Base-by-base conservation (phyloP, 768 basidiomycete genomes). In the Lactifluus subvellereus region DNA sequence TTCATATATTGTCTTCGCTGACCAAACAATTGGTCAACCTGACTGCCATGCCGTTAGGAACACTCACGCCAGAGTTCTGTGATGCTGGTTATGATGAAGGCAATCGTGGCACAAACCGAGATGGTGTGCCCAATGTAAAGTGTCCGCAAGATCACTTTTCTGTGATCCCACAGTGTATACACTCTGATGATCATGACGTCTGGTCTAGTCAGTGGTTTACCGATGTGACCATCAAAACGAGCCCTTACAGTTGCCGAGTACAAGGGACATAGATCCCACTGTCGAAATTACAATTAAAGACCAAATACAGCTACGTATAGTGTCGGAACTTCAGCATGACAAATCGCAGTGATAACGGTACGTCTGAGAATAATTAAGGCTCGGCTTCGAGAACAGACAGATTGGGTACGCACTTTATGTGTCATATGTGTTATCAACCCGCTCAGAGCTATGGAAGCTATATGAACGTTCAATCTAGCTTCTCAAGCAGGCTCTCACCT, bases 181-280 rank as follows among this genome's bases (percentile, higher is more conserved):
- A 78, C 74, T 11, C 76, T 72, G 27, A 76, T 63, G 13, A 78
- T 67, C 50, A 78, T 73, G 37, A 73, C 72, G 38, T 76, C 74
- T 38, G 71, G 72, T 30, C 9, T 66, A 69, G n/a, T 74, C 57
- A 7, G 75, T 73, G 6, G 67, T 38, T 30, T 20, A n/a, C 11
- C 37, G 16, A 54, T 42, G 32, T 13, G 18, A 30, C 5, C 11
- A 11, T 27, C 27, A 35, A 38, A 75, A 70, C 69, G 11, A 71
- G 33, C 57, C 71, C 69, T 22, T 71, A 70, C 22, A 68, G 62
- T 16, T 68, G 60, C 58, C 62, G 51, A 72, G 69, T 33, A 76
- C 45, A 47, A 75, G 62, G 30, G 64, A 51, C 54, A 70, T 68
- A 52, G 76, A 77, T 53, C 76, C 76, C 49, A 40, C 47, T 2